These are phyloP conservation scores for Fragaria iinumae DNA, from an alignment of 306 rosid species.

Conservation along the genomic window DNA sequence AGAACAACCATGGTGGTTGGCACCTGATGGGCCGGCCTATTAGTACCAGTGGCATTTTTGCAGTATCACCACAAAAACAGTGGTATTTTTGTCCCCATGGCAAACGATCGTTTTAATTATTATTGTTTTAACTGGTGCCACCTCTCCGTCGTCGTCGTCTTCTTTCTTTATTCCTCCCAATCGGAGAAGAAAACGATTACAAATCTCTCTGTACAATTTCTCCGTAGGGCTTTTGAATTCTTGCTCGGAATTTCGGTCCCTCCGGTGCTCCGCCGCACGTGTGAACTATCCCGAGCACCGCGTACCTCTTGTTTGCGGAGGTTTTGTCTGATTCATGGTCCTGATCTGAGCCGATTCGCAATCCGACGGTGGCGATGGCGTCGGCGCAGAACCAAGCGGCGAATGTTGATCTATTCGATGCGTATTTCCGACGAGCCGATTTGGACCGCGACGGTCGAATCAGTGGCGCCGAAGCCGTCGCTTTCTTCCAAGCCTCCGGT, in stretches of 20 bases:
- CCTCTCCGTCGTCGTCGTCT: not conserved
- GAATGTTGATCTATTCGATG: conserved; percentile 96
- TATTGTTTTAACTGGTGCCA: not conserved
- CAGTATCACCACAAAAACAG: conserved; percentile 1
- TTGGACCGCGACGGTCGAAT: conserved; percentile 97
- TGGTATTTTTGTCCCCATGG: conserved; percentile 1
- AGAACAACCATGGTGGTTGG: not conserved
- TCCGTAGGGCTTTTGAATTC: conserved; percentile 27
- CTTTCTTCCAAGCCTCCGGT: conserved; percentile 94
- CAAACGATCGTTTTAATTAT: not conserved
- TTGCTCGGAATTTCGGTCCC: conserved; percentile 7
- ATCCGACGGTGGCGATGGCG: conserved; percentile 67
- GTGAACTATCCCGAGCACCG: not conserved
- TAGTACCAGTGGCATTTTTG: conserved; percentile 8
- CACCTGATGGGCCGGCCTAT: not conserved
- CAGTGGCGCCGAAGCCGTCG: conserved; percentile 88
- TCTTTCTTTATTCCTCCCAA: not conserved
- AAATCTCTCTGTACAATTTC: not conserved
- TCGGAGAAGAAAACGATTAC: conserved; percentile 15
- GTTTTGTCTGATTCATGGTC: conserved; percentile 23
- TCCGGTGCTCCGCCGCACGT: conserved; percentile 8
- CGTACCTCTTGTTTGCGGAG: not conserved
- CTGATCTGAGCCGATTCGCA: conserved; percentile 50
- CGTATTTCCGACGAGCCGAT: conserved; percentile 91
- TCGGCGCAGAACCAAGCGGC: conserved; percentile 59